Evolutionary conservation across 257 asterid species (phyloP).

Genomic region (Schizonepeta tenuifolia): DNA sequence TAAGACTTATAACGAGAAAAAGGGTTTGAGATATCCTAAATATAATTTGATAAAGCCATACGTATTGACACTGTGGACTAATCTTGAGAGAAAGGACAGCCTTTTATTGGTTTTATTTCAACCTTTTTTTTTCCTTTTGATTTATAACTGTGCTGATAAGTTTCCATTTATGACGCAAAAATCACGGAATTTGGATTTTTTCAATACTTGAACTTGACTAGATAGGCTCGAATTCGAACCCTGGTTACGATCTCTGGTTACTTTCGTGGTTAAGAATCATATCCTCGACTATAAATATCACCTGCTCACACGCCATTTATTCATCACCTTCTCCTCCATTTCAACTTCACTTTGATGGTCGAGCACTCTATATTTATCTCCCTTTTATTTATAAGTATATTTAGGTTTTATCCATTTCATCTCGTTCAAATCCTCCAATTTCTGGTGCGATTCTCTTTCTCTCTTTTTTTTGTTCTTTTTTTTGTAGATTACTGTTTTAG

Average conservation of each 20-base stretch:
- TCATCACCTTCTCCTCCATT: constrained; percentile 35
- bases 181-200: constrained; percentile 28
- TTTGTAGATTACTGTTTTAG: not conserved
- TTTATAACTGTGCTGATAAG: constrained; percentile 12
- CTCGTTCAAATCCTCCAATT: constrained; percentile 4
- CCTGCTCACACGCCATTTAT: constrained; percentile 7
- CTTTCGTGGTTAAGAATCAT: constrained; percentile 23
- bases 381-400: too few species aligned
- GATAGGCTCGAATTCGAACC: constrained; percentile 36
- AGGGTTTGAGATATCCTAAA: too few species aligned
- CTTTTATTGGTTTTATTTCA: not conserved
- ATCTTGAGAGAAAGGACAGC: not conserved
- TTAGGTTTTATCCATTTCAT: not conserved
- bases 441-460: constrained; percentile 26
- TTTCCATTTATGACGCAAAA: constrained; percentile 26
- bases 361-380: constrained; percentile 10
- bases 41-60: too few species aligned
- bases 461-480: not conserved
- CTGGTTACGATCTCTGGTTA: constrained; percentile 29
- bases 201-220: constrained; percentile 11
- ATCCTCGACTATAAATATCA: constrained; percentile 42
- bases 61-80: not conserved
- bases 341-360: constrained; percentile 24
- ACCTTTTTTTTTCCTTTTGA: not conserved
- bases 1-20: too few species aligned